Conservation (phyloP, 345 rosid species). For the Gossypium bickii region DNA sequence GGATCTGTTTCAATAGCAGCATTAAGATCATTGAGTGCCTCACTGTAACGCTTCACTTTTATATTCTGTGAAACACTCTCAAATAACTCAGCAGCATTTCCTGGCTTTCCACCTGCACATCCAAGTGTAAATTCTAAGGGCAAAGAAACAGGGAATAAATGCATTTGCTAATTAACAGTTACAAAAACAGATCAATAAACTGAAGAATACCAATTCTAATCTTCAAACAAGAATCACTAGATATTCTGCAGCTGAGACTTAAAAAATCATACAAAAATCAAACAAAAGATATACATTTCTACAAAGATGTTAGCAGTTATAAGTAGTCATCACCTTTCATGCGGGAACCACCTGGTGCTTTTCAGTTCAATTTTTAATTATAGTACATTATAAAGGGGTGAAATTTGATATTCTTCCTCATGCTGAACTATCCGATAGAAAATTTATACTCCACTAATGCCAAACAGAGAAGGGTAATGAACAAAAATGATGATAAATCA, state of each 20-base stretch:
- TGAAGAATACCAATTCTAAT: background rate
- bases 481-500: background rate
- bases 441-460: background rate
- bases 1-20: conserved; percentile 93
- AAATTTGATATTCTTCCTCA: background rate
- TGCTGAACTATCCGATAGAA: background rate
- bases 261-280: background rate
- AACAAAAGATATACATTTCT: too few relatives aligned
- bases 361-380: background rate
- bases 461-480: background rate
- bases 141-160: background rate
- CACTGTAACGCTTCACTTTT: conserved; percentile 72
- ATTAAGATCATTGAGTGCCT: conserved; percentile 86
- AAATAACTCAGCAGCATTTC: conserved; percentile 68
- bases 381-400: background rate
- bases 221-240: background rate
- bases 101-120: conserved; percentile 55
- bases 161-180: background rate
- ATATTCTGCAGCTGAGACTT: background rate
- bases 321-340: background rate
- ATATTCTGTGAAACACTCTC: conserved; percentile 76
- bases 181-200: background rate
- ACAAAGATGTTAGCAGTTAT: too few relatives aligned
- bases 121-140: background rate
- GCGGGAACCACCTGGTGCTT: background rate